phyloP scores from a whole-genome alignment of 2,329 filamentous ascomycete genomes.

The Aspergillus fumigatus region DNA sequence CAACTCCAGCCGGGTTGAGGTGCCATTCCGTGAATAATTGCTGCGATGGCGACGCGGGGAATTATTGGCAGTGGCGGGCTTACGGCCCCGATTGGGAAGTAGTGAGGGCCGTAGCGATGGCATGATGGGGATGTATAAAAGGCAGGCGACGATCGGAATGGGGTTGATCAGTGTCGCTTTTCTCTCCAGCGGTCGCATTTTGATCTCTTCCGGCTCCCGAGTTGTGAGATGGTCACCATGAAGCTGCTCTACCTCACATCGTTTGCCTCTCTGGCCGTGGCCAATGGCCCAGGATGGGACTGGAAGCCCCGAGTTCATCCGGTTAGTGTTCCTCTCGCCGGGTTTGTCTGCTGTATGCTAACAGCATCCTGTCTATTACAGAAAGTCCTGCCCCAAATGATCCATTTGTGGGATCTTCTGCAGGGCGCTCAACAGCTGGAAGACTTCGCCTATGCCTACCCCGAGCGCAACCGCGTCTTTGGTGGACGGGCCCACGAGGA shows the following conservation, averaged over 20 bases:
- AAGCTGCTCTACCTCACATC: constrained; percentile 7
- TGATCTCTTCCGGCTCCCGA: background rate
- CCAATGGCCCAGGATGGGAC: background rate
- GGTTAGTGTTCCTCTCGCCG: constrained; percentile 1
- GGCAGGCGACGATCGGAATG: background rate
- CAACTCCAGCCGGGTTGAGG: constrained; percentile 7
- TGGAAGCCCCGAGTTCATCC: constrained; percentile 6
- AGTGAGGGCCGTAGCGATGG: background rate
- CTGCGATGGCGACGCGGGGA: background rate
- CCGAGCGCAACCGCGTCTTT: constrained; percentile 27
- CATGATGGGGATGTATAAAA: background rate
- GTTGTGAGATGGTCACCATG: constrained; percentile 2
- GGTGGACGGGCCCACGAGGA: constrained; percentile 53
- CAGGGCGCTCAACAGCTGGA: constrained; percentile 55
- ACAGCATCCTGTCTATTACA: background rate
- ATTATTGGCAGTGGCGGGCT: background rate
- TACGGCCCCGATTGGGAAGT: background rate
- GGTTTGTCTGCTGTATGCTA: no score
- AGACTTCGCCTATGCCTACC: constrained; percentile 26
- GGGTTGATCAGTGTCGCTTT: background rate
- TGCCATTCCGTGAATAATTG: background rate
- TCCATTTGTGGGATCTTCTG: constrained; percentile 54
- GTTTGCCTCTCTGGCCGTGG: constrained; percentile 8
- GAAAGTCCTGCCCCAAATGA: constrained; percentile 27
- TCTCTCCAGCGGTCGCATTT: background rate